Conservation (phyloP, 2,329 filamentous ascomycete species). For the Paraphoma sp. region DNA sequence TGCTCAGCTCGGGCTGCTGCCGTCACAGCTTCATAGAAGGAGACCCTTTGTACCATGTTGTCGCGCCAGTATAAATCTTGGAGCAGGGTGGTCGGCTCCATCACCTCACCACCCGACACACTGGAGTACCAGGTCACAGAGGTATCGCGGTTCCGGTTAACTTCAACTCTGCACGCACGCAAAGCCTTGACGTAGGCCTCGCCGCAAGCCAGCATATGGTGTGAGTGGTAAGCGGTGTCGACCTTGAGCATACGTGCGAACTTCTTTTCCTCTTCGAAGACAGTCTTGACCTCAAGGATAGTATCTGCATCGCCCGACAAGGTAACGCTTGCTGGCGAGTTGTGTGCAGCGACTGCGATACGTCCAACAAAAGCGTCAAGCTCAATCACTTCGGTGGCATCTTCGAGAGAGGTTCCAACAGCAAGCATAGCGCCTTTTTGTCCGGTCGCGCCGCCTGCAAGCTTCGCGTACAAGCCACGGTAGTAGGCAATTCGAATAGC, state of each 20-base stretch:
- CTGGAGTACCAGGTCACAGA: slow-evolving; percentile 7
- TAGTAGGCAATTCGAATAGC: slow-evolving; percentile 33
- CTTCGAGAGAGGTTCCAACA: background rate
- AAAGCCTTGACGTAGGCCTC: background rate
- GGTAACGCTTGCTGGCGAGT: slow-evolving; percentile 49
- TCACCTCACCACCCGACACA: background rate
- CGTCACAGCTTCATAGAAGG: slow-evolving; percentile 53
- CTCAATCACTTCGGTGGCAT: background rate
- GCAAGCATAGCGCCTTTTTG: slow-evolving; percentile 11
- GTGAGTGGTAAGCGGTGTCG: slow-evolving; percentile 55
- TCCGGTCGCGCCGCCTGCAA: background rate
- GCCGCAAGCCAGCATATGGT: slow-evolving; percentile 44
- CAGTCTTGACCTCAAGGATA: slow-evolving; percentile 42
- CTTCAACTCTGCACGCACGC: background rate
- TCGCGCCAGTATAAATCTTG: slow-evolving; percentile 51
- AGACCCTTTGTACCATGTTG: slow-evolving; percentile 46
- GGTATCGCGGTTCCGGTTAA: background rate
- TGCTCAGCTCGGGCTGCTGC: slow-evolving; percentile 26
- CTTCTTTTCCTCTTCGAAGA: slow-evolving; percentile 41
- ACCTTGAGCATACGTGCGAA: slow-evolving; percentile 51
- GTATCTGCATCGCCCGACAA: slow-evolving; percentile 52
- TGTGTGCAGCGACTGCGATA: background rate
- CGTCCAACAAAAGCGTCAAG: slow-evolving; percentile 2
- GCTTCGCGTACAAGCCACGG: slow-evolving; percentile 16
- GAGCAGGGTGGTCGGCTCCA: slow-evolving; percentile 16